Conservation (phyloP, 345 rosid species). For the Bruguiera gymnorhiza region DNA sequence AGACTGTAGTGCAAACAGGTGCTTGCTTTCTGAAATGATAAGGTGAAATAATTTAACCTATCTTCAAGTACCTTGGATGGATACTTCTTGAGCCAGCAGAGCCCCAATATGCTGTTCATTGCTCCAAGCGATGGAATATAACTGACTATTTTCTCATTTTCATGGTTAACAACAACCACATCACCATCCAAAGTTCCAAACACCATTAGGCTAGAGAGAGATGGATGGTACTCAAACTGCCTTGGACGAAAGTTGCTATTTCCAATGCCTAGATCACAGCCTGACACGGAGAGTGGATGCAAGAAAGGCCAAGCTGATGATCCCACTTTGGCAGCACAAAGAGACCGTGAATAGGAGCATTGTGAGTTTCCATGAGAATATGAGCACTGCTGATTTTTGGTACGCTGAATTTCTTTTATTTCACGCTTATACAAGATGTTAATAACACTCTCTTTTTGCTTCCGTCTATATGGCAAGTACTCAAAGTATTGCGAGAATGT, state of each 20-base stretch:
- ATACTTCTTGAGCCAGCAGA: conserved; percentile 86
- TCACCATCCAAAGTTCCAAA: conserved; percentile 95
- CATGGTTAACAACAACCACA: conserved; percentile 86
- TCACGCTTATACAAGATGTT: conserved; percentile 71
- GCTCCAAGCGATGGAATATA: conserved; percentile 70
- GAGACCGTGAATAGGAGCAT: conserved; percentile 61
- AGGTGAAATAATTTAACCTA: background rate
- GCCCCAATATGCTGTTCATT: conserved; percentile 80
- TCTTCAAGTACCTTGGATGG: conserved; percentile 64
- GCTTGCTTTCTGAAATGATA: background rate
- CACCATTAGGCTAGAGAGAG: conserved; percentile 69
- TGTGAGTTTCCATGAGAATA: conserved; percentile 46
- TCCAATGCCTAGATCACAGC: conserved; percentile 40
- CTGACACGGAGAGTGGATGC: conserved; percentile 57
- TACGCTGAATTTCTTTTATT: conserved; percentile 39
- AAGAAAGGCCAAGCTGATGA: conserved; percentile 75
- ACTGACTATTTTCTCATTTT: conserved; percentile 68
- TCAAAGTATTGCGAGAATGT: conserved; percentile 65
- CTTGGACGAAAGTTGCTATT: conserved; percentile 63
- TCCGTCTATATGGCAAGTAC: conserved; percentile 68
- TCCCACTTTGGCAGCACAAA: conserved; percentile 86
- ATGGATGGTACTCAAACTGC: conserved; percentile 95
- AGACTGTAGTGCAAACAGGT: background rate
- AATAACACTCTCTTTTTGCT: conserved; percentile 63
- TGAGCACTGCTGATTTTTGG: conserved; percentile 29